Conservation (phyloP, 2,329 filamentous ascomycete genomes). For the Xylariaceae sp. region DNA sequence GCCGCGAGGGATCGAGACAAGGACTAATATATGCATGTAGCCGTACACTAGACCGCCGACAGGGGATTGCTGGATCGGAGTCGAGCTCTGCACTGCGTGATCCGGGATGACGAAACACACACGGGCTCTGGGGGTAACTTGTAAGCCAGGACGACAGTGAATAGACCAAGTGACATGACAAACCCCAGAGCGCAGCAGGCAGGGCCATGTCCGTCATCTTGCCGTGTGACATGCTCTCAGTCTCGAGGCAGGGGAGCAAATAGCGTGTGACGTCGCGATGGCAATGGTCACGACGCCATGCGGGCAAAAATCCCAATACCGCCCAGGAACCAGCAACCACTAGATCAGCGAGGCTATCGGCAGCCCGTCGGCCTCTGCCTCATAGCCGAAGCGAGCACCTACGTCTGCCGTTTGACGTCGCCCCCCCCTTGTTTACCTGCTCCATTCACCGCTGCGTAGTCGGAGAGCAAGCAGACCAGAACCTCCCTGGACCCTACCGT, state of each 20-base stretch:
- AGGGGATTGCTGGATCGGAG: conserved; percentile 27
- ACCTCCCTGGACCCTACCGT: no score
- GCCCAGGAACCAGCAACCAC: neutral
- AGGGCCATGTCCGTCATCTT: neutral
- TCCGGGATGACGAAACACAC: conserved; percentile 22
- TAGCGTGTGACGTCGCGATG: conserved; percentile 4
- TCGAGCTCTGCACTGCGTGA: conserved; percentile 23
- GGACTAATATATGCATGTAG: conserved; percentile 27
- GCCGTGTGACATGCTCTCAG: conserved; percentile 4
- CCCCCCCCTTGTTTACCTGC: no score
- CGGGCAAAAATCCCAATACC: no score
- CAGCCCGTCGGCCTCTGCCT: no score
- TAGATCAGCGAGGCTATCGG: neutral
- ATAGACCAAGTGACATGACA: no score
- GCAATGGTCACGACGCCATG: neutral
- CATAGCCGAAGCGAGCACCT: no score
- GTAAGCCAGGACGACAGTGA: neutral
- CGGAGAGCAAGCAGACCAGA: neutral
- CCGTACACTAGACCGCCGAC: conserved; percentile 22
- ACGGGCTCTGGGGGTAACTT: neutral
- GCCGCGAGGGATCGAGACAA: conserved; percentile 16
- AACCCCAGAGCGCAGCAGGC: no score
- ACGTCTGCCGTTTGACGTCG: no score
- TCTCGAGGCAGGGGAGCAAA: conserved; percentile 1
- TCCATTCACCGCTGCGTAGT: no score